Conservation (phyloP, 495 filamentous ascomycete genomes). For the Alectoria sarmentosa region DNA sequence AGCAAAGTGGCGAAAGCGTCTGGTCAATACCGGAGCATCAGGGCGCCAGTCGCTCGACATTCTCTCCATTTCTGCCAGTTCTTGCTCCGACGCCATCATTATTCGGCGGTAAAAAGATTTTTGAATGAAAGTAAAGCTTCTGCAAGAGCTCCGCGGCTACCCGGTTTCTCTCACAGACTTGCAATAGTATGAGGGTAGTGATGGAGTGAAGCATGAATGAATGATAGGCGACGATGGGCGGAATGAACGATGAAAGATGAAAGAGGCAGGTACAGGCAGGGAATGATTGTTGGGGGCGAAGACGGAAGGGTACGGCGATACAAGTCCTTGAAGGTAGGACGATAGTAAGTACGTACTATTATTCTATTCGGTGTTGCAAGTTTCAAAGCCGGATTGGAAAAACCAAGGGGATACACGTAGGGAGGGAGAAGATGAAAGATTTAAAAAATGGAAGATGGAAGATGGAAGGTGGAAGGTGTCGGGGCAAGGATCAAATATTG, state of each 20-base stretch:
- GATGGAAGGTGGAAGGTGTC: no score
- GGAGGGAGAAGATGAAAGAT: no score
- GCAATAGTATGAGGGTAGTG: not conserved
- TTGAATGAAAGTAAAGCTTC: not conserved
- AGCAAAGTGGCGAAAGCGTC: constrained; percentile 12
- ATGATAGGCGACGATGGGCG: not conserved
- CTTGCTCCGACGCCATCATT: constrained; percentile 43
- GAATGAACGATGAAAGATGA: not conserved
- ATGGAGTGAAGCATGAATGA: not conserved
- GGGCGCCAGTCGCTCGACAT: constrained; percentile 59
- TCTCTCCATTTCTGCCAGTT: constrained; percentile 48
- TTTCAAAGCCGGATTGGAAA: not conserved
- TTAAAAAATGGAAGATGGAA: no score
- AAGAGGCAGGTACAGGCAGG: not conserved
- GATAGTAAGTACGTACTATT: no score
- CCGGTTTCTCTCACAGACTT: not conserved
- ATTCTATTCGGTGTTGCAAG: not conserved
- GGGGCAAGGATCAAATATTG: no score
- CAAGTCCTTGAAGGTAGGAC: not conserved
- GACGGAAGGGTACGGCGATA: not conserved
- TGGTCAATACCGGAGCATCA: constrained; percentile 46
- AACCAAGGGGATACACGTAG: no score
- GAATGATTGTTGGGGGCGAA: not conserved
- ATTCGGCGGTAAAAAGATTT: not conserved
- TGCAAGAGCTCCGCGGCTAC: not conserved